Percentiles rank a stretch among this genome's conserved stretches.
These are phyloP conservation scores for Strobilomyces dryophilus DNA, from an alignment of 768 basidiomycete genomes.

Conservation along the genomic window DNA sequence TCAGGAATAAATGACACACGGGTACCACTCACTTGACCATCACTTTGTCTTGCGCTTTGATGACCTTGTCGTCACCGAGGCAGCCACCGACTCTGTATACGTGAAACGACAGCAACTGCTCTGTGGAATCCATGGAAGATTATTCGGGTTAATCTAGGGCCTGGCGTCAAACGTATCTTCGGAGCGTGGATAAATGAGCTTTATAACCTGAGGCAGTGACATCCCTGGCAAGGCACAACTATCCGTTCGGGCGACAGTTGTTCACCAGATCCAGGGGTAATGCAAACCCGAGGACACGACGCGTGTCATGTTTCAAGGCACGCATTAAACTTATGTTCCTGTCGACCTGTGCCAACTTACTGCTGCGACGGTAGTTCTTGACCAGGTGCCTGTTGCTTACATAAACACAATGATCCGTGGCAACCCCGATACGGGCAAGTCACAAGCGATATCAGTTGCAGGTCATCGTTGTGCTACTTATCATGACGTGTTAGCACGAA, in stretches of 20 bases:
- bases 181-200: neutral
- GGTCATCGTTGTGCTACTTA: too few relatives aligned
- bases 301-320: neutral
- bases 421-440: too few relatives aligned
- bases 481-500: too few relatives aligned
- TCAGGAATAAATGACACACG: neutral
- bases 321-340: neutral
- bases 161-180: too few relatives aligned
- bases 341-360: too few relatives aligned
- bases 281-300: neutral
- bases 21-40: slow-evolving; percentile 16
- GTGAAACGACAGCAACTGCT: slow-evolving; percentile 18
- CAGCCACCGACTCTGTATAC: slow-evolving; percentile 24
- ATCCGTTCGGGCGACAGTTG: neutral
- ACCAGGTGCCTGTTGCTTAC: too few relatives aligned
- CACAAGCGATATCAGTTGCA: too few relatives aligned
- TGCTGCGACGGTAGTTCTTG: too few relatives aligned
- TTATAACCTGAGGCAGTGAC: neutral
- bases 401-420: too few relatives aligned
- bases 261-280: neutral
- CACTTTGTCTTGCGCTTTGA: slow-evolving; percentile 24
- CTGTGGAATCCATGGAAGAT: slow-evolving; percentile 1
- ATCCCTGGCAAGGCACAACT: neutral
- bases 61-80: slow-evolving; percentile 22
- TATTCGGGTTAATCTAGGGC: neutral